These are phyloP conservation scores for Lippia alba DNA, from an alignment of 305 asterid species.

Conservation along the genomic window DNA sequence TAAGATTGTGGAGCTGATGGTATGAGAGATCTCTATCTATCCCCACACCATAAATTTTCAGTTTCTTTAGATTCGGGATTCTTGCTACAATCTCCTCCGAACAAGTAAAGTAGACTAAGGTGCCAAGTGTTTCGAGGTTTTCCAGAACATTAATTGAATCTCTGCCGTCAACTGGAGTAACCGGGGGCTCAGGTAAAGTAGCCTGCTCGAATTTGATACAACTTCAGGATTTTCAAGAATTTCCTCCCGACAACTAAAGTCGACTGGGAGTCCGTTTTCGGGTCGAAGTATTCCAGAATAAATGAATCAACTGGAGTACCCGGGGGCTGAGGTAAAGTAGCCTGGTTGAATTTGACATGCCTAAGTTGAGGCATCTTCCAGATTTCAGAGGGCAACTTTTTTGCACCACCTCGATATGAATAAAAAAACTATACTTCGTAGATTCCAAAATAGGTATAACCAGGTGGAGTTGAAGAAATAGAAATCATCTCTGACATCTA, in stretches of 20 bases:
- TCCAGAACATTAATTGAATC: not conserved
- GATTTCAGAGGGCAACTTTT: not conserved
- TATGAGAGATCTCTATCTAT: not conserved
- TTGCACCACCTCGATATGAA: not conserved
- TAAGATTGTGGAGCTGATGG: not conserved
- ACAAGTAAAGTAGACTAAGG: not conserved
- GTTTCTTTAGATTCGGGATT: conserved; percentile 5
- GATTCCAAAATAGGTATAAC: not conserved
- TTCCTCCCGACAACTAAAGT: too few relatives aligned
- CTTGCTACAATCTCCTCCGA: not conserved
- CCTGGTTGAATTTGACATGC: too few relatives aligned
- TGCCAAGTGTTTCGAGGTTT: not conserved
- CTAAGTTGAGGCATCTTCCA: conserved; percentile 26
- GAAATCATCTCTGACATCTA: not conserved
- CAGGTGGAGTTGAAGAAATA: not conserved
- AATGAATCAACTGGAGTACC: too few relatives aligned
- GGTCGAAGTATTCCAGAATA: too few relatives aligned
- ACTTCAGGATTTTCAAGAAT: too few relatives aligned
- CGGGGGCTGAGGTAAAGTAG: too few relatives aligned
- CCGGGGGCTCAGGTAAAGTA: not conserved
- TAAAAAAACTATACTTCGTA: not conserved
- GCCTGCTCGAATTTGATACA: not conserved
- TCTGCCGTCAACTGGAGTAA: not conserved
- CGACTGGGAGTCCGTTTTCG: too few relatives aligned
- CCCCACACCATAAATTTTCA: not conserved